phyloP scores from a whole-genome alignment of 495 filamentous ascomycete species.

The Xylaria bambusicola region DNA sequence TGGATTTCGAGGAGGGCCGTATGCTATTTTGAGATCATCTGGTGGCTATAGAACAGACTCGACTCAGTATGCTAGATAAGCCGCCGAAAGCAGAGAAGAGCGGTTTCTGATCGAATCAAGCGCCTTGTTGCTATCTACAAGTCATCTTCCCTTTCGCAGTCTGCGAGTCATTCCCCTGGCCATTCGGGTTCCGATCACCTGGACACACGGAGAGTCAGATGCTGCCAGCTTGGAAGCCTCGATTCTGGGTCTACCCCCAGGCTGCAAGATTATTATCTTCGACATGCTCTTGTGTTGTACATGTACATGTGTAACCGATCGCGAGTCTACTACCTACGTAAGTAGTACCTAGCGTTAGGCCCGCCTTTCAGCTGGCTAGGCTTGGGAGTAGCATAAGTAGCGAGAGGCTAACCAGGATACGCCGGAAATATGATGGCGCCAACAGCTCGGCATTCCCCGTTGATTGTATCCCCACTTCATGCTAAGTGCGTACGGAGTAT shows the following conservation, averaged over 20 bases:
- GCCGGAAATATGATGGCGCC: conserved; percentile 7
- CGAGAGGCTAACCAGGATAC: conserved; percentile 7
- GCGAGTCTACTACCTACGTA: too few relatives aligned
- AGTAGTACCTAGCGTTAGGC: neutral
- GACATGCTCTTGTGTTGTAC: too few relatives aligned
- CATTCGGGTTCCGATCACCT: neutral
- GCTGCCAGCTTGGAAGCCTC: too few relatives aligned
- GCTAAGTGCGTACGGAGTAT: conserved; percentile 8
- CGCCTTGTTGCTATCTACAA: neutral
- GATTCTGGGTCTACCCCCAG: neutral
- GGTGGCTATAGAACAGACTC: neutral
- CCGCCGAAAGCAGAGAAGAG: neutral
- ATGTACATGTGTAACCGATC: too few relatives aligned
- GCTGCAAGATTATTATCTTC: neutral
- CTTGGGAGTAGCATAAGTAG: neutral
- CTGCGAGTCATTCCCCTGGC: conserved; percentile 6
- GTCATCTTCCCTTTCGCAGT: neutral
- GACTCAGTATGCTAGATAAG: neutral
- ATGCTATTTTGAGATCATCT: too few relatives aligned
- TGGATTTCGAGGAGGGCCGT: too few relatives aligned
- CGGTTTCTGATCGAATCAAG: neutral
- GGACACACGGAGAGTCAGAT: too few relatives aligned
- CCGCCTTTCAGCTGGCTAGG: conserved; percentile 2
- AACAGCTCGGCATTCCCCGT: conserved; percentile 8
- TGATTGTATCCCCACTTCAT: neutral